Conservation (phyloP, 2,329 filamentous ascomycete species). For the Colletotrichum incanum region DNA sequence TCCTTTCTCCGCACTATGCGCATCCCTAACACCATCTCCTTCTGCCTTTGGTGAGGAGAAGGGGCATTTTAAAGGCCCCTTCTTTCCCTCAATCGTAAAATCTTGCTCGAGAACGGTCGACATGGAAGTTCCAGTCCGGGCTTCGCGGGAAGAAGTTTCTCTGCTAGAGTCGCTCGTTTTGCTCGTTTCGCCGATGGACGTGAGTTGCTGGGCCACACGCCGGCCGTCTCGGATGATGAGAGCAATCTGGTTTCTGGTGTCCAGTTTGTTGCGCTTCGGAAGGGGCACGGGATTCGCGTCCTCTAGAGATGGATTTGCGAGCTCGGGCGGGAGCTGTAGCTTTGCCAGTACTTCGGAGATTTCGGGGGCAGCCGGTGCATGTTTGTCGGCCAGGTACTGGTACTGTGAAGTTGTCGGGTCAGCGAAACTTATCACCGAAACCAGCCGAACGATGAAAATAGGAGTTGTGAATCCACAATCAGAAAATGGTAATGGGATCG, state of each 20-base stretch:
- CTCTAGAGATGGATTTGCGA: slow-evolving; percentile 63
- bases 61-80: slow-evolving; percentile 85
- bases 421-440: slow-evolving; percentile 37
- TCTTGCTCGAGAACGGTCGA: slow-evolving; percentile 85
- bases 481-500: slow-evolving; percentile 67
- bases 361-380: slow-evolving; percentile 76
- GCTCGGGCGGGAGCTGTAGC: slow-evolving; percentile 74
- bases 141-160: slow-evolving; percentile 62
- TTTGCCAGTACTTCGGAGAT: slow-evolving; percentile 78
- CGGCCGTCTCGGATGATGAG: slow-evolving; percentile 76
- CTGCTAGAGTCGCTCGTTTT: slow-evolving; percentile 67
- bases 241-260: slow-evolving; percentile 72
- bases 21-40: slow-evolving; percentile 26
- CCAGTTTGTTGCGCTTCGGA: slow-evolving; percentile 62
- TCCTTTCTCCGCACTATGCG: slow-evolving; percentile 25
- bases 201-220: slow-evolving; percentile 69
- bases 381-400: slow-evolving; percentile 77
- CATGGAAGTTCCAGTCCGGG: slow-evolving; percentile 67
- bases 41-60: slow-evolving; percentile 69
- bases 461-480: slow-evolving; percentile 50
- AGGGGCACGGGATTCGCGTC: slow-evolving; percentile 68
- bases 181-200: slow-evolving; percentile 65
- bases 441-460: slow-evolving; percentile 33
- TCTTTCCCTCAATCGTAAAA: slow-evolving; percentile 89
- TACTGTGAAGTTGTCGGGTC: slow-evolving; percentile 61